phyloP scores from a whole-genome alignment of 495 filamentous ascomycete genomes.

The Neurospora sp. region DNA sequence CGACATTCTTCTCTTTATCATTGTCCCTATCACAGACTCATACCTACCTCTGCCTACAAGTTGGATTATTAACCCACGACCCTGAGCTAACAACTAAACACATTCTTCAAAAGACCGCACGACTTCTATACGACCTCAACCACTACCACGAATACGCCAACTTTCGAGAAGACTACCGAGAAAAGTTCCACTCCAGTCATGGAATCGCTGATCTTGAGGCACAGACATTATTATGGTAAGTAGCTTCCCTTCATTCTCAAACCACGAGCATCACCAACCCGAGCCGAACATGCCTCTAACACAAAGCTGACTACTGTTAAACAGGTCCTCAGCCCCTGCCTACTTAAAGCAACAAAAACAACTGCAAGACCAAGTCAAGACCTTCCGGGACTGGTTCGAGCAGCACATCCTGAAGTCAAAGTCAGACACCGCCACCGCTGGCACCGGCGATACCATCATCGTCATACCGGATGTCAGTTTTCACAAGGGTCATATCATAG shows the following conservation, averaged over 20 bases:
- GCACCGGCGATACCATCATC: slow-evolving; percentile 6
- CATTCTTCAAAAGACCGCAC: neutral
- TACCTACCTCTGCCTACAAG: neutral
- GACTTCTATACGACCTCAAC: neutral
- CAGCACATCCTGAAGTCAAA: slow-evolving; percentile 2
- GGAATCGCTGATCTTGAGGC: neutral
- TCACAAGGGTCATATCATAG: neutral
- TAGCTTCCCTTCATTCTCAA: too few species aligned
- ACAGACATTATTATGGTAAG: too few species aligned
- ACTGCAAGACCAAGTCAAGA: neutral
- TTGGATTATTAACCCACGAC: neutral
- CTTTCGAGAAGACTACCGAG: neutral
- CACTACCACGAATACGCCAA: neutral
- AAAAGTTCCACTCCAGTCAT: neutral
- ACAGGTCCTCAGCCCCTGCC: slow-evolving; percentile 5
- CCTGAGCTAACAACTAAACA: neutral
- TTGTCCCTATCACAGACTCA: neutral
- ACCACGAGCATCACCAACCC: too few species aligned
- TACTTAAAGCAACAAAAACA: neutral
- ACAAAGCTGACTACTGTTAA: too few species aligned
- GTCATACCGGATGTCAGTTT: slow-evolving; percentile 6
- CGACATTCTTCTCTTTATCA: neutral
- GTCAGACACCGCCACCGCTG: neutral
- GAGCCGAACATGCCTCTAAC: too few species aligned
- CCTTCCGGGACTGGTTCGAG: slow-evolving; percentile 10